These are phyloP conservation scores for Aspergillus sclerotialis DNA, from an alignment of 2,329 filamentous ascomycete genomes.

Conservation along the genomic window DNA sequence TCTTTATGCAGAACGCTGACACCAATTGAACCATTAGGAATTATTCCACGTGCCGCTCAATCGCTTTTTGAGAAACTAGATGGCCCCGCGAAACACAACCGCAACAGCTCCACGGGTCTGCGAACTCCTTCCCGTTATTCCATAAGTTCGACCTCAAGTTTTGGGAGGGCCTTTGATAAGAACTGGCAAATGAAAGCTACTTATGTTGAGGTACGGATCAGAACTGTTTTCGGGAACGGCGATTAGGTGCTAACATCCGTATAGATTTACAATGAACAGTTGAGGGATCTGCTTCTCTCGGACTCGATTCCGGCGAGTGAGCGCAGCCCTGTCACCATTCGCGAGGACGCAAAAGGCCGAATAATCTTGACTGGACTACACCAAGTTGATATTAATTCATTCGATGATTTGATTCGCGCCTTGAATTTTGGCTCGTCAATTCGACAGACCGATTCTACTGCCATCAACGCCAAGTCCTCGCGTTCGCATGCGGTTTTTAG, in stretches of 20 bases:
- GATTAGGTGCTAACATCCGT: conserved; percentile 3
- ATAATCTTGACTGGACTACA: conserved; percentile 88
- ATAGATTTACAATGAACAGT: conserved; percentile 93
- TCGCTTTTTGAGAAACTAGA: conserved; percentile 84
- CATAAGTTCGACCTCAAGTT: conserved; percentile 45
- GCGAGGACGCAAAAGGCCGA: conserved; percentile 89
- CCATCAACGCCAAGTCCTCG: conserved; percentile 95
- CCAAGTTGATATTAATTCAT: conserved; percentile 81
- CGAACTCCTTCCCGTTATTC: conserved; percentile 76
- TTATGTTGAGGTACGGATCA: conserved; percentile 60
- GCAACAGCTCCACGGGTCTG: conserved; percentile 68
- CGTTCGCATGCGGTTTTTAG: conserved; percentile 97
- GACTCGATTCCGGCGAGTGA: conserved; percentile 65
- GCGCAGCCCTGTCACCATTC: conserved; percentile 75
- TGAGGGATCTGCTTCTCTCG: conserved; percentile 80
- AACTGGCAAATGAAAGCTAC: conserved; percentile 90
- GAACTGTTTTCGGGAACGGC: background rate
- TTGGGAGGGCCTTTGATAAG: conserved; percentile 53
- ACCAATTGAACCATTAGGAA: conserved; percentile 52
- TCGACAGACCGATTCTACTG: conserved; percentile 92
- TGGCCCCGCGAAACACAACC: conserved; percentile 45
- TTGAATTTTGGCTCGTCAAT: conserved; percentile 90
- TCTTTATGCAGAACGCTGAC: background rate
- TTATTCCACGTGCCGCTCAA: conserved; percentile 86
- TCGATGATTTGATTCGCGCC: conserved; percentile 82